Evolutionary conservation across 441 rosid species (phyloP).

Genomic region (Syzygium malaccense): DNA sequence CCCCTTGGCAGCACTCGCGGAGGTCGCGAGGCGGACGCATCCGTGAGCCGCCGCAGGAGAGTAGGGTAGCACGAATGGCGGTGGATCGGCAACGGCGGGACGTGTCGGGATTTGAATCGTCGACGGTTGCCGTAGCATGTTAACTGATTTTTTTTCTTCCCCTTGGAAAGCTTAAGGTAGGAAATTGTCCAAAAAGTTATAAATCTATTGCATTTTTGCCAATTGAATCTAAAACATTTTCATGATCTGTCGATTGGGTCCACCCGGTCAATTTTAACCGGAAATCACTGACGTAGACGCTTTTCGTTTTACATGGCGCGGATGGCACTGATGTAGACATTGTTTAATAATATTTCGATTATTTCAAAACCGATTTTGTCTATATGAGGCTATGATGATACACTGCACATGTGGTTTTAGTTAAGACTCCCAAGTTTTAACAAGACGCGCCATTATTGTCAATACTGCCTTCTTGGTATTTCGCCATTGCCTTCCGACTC

Average conservation of each 20-base stretch:
- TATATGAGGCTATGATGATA: not conserved
- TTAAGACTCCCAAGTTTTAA: not conserved
- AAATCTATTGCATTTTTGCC: not conserved
- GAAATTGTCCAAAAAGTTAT: not conserved
- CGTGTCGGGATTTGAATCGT: not conserved
- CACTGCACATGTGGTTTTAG: not conserved
- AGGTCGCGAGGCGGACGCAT: not conserved
- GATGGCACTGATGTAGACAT: rapidly evolving
- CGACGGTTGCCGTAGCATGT: not conserved
- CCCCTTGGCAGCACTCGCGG: not conserved
- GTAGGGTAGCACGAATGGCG: too few species aligned
- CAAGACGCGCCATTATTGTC: rapidly evolving
- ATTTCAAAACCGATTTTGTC: not conserved
- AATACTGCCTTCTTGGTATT: too few species aligned
- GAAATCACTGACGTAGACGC: too few species aligned
- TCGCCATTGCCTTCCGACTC: too few species aligned
- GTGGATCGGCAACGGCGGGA: not conserved
- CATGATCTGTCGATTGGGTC: too few species aligned
- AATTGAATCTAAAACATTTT: too few species aligned
- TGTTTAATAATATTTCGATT: not conserved
- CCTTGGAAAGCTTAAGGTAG: not conserved
- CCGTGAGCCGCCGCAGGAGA: not conserved
- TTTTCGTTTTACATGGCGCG: too few species aligned
- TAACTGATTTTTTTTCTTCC: not conserved
- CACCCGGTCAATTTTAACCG: too few species aligned